These are phyloP conservation scores for Paramecium sexaurelia DNA, from an alignment of 73 alveolate genomes.

Conservation along the genomic window DNA sequence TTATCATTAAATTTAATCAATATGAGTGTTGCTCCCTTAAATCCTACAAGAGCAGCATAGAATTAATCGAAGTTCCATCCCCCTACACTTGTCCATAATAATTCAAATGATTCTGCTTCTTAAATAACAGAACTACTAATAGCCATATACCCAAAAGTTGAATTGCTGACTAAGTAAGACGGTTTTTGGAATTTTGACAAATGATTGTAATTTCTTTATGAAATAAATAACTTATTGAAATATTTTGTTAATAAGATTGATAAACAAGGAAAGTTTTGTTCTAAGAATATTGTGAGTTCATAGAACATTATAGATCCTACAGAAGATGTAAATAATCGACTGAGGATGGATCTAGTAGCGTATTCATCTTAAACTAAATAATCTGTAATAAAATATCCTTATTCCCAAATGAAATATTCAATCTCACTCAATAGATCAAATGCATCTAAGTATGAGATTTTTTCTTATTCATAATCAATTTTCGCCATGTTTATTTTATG, in stretches of 20 bases:
- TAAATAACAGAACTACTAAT: conserved; percentile 2
- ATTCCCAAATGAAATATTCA: background rate
- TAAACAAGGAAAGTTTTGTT: conserved; percentile 15
- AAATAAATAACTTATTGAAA: conserved; percentile 8
- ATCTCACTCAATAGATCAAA: conserved; percentile 41
- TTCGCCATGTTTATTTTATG: conserved; percentile 8
- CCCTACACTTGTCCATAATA: conserved; percentile 42
- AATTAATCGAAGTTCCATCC: conserved; percentile 42
- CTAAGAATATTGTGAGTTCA: conserved; percentile 20
- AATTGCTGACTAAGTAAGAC: conserved; percentile 30
- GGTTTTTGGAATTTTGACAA: conserved; percentile 30
- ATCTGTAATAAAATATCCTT: conserved; percentile 45
- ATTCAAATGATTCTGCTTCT: conserved; percentile 40
- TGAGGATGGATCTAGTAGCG: conserved; percentile 24
- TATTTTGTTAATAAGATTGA: conserved; percentile 24
- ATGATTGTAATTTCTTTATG: background rate
- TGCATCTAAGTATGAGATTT: conserved; percentile 54
- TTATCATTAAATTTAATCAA: conserved; percentile 32
- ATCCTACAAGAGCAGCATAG: background rate
- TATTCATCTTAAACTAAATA: conserved; percentile 34
- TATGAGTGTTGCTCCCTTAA: conserved; percentile 40
- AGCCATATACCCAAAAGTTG: conserved; percentile 44
- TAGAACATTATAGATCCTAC: conserved; percentile 50
- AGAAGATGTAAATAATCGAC: background rate
- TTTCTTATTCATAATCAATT: conserved; percentile 34